Base-by-base conservation (phyloP, 2,329 filamentous ascomycete genomes). In the Sclerotinia subarctica region DNA sequence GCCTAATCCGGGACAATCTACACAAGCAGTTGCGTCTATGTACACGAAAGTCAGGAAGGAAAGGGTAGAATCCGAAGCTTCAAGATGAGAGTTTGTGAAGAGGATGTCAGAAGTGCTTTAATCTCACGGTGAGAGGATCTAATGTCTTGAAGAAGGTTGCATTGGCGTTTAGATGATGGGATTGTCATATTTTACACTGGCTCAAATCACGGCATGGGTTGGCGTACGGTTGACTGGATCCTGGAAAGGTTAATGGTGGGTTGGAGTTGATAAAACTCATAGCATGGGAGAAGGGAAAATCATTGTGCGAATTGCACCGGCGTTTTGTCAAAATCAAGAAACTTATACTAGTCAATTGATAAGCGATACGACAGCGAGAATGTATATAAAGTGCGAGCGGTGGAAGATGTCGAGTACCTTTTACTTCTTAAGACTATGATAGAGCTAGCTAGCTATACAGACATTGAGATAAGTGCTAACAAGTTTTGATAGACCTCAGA, bases 1-100 rank as follows among this genome's bases (percentile, higher is more conserved):
- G 77, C 77, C 77, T 19, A 68, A 65, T 29, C 63, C 74, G 5
- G 72, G 72, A 57, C 73, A 75, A 62, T 70, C 69, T 24, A 73
- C 73, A 29, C 71, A 71, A 46, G 73, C 72, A 32, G 64, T 68
- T n/a, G 70, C 74, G 49, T 58, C 57, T 19, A 77, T 77, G 74
- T 77, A 77, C 56, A 69, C 67, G 13, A 77, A 75, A 46, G 75
- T 78, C 69, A 62, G 69, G 15, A 60, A 65, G 19, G 65, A 66
- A 62, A 68, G 68, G 49, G 44, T 67, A 49, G 66, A 56, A 17
- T 49, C 58, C 21, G 57, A 59, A 11, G 46, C 49, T 51, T 51
- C 38, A 35, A 67, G 42, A 52, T 51, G 38, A 46, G 26, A 67
- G 35, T 38, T 26, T 52, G 56, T 62, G 26, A 38, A 49, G 59